Percentiles rank a stretch among this genome's conserved stretches.
Conservation (phyloP, 495 filamentous ascomycete genomes). For the Penicillium cinerascens region DNA sequence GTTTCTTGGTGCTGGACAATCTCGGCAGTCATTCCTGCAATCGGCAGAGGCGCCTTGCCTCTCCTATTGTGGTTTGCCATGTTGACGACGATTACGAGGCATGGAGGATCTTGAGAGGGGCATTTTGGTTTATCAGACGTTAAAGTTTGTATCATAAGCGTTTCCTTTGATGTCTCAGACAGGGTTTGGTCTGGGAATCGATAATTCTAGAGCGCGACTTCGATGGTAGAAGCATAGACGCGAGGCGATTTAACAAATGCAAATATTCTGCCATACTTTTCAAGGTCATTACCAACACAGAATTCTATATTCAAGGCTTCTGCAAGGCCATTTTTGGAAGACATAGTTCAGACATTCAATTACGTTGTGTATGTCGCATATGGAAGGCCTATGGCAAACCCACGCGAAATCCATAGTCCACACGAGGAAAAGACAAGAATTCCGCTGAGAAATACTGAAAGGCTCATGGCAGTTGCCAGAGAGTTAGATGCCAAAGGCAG, state of each 20-base stretch:
- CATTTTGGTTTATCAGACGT: background rate
- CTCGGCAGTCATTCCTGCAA: background rate
- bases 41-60: background rate
- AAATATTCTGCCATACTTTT: background rate
- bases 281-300: background rate
- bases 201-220: background rate
- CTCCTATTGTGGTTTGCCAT: background rate
- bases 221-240: conserved; percentile 10
- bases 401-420: background rate
- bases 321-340: background rate
- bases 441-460: background rate
- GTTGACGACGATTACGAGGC: background rate
- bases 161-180: background rate
- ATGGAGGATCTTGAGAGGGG: background rate
- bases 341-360: background rate
- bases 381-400: background rate
- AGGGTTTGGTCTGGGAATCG: background rate
- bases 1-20: no score
- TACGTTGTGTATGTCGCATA: background rate
- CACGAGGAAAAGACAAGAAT: background rate
- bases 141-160: background rate
- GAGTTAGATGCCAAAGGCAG: conserved; percentile 1
- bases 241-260: background rate
- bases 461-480: background rate
- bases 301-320: background rate